Evolutionary conservation across 495 filamentous ascomycete species (phyloP).

Genomic region (Penicillium coffeae): DNA sequence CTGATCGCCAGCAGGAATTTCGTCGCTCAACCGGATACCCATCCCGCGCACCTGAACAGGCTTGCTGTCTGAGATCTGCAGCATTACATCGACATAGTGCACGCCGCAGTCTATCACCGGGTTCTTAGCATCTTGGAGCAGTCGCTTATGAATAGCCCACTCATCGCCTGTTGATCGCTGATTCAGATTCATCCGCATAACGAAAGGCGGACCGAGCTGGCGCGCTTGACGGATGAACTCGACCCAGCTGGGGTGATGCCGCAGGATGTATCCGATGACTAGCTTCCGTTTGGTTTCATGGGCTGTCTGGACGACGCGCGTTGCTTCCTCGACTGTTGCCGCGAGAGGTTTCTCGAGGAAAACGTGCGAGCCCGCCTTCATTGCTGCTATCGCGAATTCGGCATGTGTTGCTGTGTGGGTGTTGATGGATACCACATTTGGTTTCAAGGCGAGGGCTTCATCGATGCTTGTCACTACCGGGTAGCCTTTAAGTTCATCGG

Average conservation of each 20-base stretch:
- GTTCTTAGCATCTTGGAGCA: slow-evolving; percentile 12
- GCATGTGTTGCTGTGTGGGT: slow-evolving; percentile 13
- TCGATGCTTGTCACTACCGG: not conserved
- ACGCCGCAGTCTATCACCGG: slow-evolving; percentile 14
- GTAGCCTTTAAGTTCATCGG: slow-evolving; percentile 4
- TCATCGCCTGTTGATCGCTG: slow-evolving; percentile 12
- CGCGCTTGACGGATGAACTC: slow-evolving; percentile 13
- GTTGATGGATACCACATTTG: slow-evolving; percentile 12
- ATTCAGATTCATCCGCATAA: slow-evolving; percentile 16
- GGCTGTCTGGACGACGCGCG: slow-evolving; percentile 7
- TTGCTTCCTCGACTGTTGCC: slow-evolving; percentile 9
- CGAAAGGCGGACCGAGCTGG: slow-evolving; percentile 12
- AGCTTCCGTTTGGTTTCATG: slow-evolving; percentile 10
- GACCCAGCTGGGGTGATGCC: slow-evolving; percentile 15
- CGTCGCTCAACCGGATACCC: slow-evolving; percentile 12
- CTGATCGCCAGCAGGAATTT: slow-evolving; percentile 8
- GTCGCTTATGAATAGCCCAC: slow-evolving; percentile 10
- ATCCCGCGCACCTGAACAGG: slow-evolving; percentile 16
- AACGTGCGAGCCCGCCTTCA: slow-evolving; percentile 14
- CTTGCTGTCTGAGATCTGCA: slow-evolving; percentile 14
- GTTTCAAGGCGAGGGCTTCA: slow-evolving; percentile 7
- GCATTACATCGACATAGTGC: slow-evolving; percentile 15
- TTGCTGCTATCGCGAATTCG: slow-evolving; percentile 9
- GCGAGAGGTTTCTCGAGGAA: slow-evolving; percentile 15
- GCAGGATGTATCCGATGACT: slow-evolving; percentile 14